Evolutionary conservation across 345 rosid genomes (phyloP).

Genomic region (Camelina hispida): DNA sequence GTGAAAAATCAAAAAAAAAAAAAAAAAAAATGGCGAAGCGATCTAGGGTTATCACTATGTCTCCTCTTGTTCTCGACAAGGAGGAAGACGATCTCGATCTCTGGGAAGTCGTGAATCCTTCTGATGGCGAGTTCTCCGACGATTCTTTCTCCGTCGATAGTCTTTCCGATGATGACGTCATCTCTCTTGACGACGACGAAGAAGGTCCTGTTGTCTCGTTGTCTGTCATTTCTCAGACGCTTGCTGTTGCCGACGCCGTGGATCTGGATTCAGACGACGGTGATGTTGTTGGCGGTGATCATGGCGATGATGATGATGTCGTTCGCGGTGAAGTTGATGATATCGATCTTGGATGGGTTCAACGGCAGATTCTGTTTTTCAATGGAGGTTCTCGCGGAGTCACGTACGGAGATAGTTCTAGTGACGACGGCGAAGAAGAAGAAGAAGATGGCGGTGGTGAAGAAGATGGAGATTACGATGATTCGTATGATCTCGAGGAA

Average conservation of each 20-base stretch:
- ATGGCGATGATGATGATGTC: neutral
- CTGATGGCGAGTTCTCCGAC: conserved; percentile 48
- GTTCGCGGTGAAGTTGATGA: conserved; percentile 18
- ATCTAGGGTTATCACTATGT: conserved; percentile 42
- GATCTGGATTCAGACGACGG: conserved; percentile 30
- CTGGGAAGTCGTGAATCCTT: conserved; percentile 54
- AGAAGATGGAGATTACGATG: conserved; percentile 43
- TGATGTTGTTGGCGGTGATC: neutral
- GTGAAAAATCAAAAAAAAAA: neutral
- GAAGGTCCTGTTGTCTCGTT: conserved; percentile 17
- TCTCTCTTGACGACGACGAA: conserved; percentile 25
- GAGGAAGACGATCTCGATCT: conserved; percentile 34
- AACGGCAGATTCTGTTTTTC: conserved; percentile 1
- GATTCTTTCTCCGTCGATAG: conserved; percentile 49
- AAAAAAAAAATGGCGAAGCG: conserved; percentile 29
- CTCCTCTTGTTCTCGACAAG: conserved; percentile 33
- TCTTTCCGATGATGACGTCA: conserved; percentile 45
- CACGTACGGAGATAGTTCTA: conserved; percentile 4
- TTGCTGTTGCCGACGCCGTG: neutral
- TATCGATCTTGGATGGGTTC: conserved; percentile 12
- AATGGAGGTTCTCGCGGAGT: conserved; percentile 8
- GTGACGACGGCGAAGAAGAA: conserved; percentile 1
- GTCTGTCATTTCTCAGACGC: conserved; percentile 7
- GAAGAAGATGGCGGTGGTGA: conserved; percentile 41
- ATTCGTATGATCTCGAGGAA: conserved; percentile 53